Evolutionary conservation across 2,329 filamentous ascomycete species (phyloP).

Genomic region (Coniochaeta sp.): DNA sequence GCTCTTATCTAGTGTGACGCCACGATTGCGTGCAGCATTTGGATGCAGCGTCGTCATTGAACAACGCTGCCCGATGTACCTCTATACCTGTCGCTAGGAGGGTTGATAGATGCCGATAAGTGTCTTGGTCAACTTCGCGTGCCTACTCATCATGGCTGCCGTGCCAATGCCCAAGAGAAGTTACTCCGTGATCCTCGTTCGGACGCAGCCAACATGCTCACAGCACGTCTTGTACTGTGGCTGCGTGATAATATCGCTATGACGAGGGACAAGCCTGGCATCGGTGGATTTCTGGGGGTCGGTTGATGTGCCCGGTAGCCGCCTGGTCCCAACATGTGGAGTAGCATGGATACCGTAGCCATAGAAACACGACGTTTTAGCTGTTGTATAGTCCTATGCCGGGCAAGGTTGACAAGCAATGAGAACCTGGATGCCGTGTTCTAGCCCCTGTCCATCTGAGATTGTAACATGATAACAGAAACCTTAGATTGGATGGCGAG

Average conservation of each 20-base stretch:
- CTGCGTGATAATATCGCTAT: background rate
- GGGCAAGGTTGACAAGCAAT: background rate
- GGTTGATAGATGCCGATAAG: background rate
- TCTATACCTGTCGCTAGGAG: background rate
- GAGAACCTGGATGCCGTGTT: background rate
- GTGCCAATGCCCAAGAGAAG: background rate
- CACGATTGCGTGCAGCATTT: background rate
- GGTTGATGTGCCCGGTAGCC: no score
- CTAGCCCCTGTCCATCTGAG: background rate
- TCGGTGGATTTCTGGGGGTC: background rate
- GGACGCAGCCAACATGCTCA: background rate
- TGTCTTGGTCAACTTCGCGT: background rate
- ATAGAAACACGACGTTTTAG: background rate
- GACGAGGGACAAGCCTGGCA: background rate
- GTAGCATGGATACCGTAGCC: no score
- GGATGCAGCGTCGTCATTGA: background rate
- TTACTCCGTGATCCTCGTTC: background rate
- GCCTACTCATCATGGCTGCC: background rate
- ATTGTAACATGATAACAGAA: background rate
- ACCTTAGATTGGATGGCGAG: background rate
- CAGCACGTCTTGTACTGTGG: background rate
- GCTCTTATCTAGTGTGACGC: slow-evolving; percentile 1
- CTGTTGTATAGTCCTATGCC: no score
- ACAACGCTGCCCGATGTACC: background rate
- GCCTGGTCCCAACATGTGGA: no score